Base-by-base conservation (phyloP, 2,329 filamentous ascomycete genomes). In the Aspergillus vadensis region DNA sequence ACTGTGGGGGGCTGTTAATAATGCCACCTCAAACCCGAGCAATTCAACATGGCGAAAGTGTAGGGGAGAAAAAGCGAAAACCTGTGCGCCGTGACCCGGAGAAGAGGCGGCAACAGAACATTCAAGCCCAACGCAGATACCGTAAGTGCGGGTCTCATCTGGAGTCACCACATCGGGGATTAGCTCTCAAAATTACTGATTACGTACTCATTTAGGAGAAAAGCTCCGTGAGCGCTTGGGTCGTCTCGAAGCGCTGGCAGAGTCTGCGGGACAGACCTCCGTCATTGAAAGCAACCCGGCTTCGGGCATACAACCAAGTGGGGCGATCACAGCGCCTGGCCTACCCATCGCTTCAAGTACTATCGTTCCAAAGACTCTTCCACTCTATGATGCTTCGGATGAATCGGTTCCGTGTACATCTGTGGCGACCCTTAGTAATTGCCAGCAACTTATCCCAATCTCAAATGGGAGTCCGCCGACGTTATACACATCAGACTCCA, bases 61-160 rank as follows among this genome's bases (percentile, higher is more conserved):
- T 27, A 17, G 39, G 44, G 56, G 63, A 64, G 32, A 49, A 61
- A 48, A 67, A 57, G 23, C 61, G 66, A 48, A 68, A 68, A 38
- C 66, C 66, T 10, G 62, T 63, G n/a, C 66, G 66, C n/a, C 63
- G 66, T 9, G 65, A 68, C 59, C 66, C 65, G 2, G 66, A 68
- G 39, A 65, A 58, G 57, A 49, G 66, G 30, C 63, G 66, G 19
- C 66, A 67, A 61, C 66, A 68, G 60, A 68, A 68, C 36, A 56
- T 65, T 41, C 63, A 60, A 49, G 66, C 66, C n/a, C 66, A 68
- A 54, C 64, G 53, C 15, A 67, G 62, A 43, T 68, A 68, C 52
- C 54, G 66, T 68, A 30, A 60, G 66, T 60, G 14, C 23, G 25
- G 10, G 9, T 32, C 41, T n/a, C 9, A 21, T 38, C 12, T 52